These are phyloP conservation scores for Komagataella pastoris DNA, from an alignment of 805 yeast species.

Conservation along the genomic window DNA sequence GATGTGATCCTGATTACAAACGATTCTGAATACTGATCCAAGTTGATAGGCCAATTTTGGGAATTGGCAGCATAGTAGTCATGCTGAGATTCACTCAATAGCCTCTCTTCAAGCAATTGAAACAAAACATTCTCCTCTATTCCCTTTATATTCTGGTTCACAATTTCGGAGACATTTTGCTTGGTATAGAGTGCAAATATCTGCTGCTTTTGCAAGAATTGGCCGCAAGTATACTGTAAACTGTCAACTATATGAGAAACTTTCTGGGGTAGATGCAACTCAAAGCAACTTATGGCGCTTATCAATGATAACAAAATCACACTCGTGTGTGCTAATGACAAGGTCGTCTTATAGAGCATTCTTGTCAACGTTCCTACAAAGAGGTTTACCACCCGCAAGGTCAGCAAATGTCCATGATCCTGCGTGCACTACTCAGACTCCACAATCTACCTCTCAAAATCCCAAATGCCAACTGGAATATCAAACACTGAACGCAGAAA, in stretches of 20 bases:
- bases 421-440: neutral
- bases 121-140: neutral
- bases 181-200: no score
- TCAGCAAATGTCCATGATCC: neutral
- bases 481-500: neutral
- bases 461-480: neutral
- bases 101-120: neutral
- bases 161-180: neutral
- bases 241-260: neutral
- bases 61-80: slow-evolving; percentile 14
- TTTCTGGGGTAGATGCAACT: neutral
- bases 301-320: neutral
- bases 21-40: slow-evolving; percentile 25
- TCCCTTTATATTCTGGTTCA: neutral
- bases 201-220: neutral
- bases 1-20: slow-evolving; percentile 30
- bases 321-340: neutral
- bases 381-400: neutral
- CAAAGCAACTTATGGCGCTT: neutral
- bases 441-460: neutral
- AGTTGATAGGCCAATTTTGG: slow-evolving; percentile 23
- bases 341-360: neutral
- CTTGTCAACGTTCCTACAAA: neutral
- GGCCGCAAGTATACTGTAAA: neutral
- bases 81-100: neutral